These are phyloP conservation scores for Aaosphaeria pasadenensis DNA, from an alignment of 2,329 filamentous ascomycete genomes.

Conservation along the genomic window DNA sequence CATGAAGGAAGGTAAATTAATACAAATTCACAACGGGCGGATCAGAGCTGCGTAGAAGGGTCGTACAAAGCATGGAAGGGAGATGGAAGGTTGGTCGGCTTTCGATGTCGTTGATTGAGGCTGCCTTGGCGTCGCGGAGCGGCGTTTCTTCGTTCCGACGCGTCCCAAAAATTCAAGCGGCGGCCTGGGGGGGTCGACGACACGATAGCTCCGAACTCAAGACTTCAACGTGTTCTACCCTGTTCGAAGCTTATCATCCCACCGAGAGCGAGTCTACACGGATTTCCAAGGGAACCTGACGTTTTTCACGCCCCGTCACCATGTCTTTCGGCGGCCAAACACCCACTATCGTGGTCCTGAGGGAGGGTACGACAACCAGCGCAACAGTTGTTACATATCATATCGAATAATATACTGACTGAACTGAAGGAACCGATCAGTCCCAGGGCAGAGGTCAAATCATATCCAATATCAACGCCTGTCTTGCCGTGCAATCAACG, in stretches of 20 bases:
- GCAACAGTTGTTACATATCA: no score
- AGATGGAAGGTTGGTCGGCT: conserved; percentile 13
- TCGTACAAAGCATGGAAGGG: conserved; percentile 27
- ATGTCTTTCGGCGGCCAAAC: conserved; percentile 99
- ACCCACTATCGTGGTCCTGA: conserved; percentile 96
- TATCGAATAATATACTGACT: background rate
- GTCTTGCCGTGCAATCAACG: conserved; percentile 89
- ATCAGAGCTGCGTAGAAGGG: conserved; percentile 9
- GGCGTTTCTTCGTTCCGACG: conserved; percentile 14
- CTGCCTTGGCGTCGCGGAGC: conserved; percentile 3
- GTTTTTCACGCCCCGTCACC: conserved; percentile 23
- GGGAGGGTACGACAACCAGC: conserved; percentile 68
- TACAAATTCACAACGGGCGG: conserved; percentile 3
- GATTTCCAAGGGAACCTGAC: background rate
- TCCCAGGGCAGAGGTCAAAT: conserved; percentile 97
- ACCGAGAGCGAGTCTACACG: background rate
- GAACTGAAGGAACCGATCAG: conserved; percentile 77
- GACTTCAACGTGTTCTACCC: background rate
- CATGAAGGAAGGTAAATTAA: conserved; percentile 15
- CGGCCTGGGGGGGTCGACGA: conserved; percentile 12
- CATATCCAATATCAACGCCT: conserved; percentile 97
- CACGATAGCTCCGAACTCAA: background rate
- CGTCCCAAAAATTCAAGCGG: conserved; percentile 18
- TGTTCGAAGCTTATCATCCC: no score
- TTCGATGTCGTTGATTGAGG: conserved; percentile 10